Base-by-base conservation (phyloP, 2,329 filamentous ascomycete genomes). In the Exophiala bonariae region DNA sequence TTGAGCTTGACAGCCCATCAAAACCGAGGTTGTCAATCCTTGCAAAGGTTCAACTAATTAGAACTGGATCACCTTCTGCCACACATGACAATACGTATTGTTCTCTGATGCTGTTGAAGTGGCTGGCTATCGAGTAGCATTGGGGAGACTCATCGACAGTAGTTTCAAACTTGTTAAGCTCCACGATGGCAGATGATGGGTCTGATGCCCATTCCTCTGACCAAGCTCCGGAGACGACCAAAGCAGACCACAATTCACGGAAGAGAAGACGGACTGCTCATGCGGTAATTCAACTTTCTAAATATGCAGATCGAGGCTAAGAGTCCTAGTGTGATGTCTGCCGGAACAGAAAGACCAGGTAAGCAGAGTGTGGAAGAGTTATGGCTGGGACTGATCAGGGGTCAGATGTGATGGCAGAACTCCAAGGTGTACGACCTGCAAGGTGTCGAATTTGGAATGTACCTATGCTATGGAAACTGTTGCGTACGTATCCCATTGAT, bases 311-410 rank as follows among this genome's bases (percentile, higher is more conserved):
- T 26, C 23, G 38, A 47, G 34, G 46, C 39, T 48, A 47, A 50
- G 23, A 17, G 7, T 14, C 31, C 17, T 47, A 77, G 74, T 77
- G 74, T 49, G 73, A 77, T 55, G 61, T 67, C 5, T 77, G 74
- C 59, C 66, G 74, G 47, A 63, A 66, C 41, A 66, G 71, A 44
- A 77, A 77, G 62, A 75, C 75, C 45, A 67, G 73, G 74, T 74
- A 49, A 49, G 50, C 47, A 33, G 42, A 31, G 16, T 19, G 19
- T 40, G 47, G 22, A 44, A 47, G 45, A 44, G 32, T 32, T 35
- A n/a, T 47, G 34, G 35, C 32, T 26, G 6, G 6, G 6, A 26
- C 11, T 26, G 23, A 26, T 11, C 23, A 6, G 23, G 6, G 23
- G 6, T 26, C 45, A 76, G 73, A 63, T 77, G 74, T 47, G 72